These are phyloP conservation scores for Malus hybrid DNA, from an alignment of 331 rosid species.

Conservation along the genomic window DNA sequence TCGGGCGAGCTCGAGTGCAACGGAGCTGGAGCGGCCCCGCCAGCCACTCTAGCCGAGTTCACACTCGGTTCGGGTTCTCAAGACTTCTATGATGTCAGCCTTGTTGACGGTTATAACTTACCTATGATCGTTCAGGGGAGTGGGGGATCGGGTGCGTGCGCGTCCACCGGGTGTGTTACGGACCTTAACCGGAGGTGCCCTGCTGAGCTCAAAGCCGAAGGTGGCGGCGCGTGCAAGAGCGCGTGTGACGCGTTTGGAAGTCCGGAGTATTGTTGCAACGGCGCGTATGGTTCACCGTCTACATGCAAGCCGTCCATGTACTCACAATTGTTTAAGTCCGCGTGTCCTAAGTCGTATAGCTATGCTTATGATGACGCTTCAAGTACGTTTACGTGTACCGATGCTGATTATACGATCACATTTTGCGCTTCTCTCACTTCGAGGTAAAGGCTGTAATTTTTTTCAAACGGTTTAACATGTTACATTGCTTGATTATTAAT, in stretches of 20 bases:
- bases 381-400: constrained; percentile 33
- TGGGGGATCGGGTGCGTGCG: constrained; percentile 29
- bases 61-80: constrained; percentile 30
- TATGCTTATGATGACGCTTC: constrained; percentile 43
- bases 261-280: constrained; percentile 40
- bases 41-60: constrained; percentile 44
- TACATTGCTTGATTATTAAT: not conserved
- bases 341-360: constrained; percentile 38
- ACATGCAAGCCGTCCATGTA: constrained; percentile 36
- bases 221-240: constrained; percentile 37
- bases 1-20: constrained; percentile 33
- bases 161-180: constrained; percentile 35
- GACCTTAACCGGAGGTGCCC: constrained; percentile 38
- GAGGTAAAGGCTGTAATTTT: not conserved
- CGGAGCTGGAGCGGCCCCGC: constrained; percentile 35
- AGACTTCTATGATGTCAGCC: constrained; percentile 41
- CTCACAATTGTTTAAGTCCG: constrained; percentile 35
- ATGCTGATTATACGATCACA: constrained; percentile 29
- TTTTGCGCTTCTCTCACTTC: constrained; percentile 33
- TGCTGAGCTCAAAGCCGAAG: constrained; percentile 17
- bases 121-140: constrained; percentile 36
- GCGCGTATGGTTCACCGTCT: constrained; percentile 25
- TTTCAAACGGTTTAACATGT: not conserved
- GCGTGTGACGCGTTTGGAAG: constrained; percentile 35
- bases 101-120: constrained; percentile 38